Evolutionary conservation across 2,329 filamentous ascomycete genomes (phyloP).

Genomic region (Ilyonectria robusta): DNA sequence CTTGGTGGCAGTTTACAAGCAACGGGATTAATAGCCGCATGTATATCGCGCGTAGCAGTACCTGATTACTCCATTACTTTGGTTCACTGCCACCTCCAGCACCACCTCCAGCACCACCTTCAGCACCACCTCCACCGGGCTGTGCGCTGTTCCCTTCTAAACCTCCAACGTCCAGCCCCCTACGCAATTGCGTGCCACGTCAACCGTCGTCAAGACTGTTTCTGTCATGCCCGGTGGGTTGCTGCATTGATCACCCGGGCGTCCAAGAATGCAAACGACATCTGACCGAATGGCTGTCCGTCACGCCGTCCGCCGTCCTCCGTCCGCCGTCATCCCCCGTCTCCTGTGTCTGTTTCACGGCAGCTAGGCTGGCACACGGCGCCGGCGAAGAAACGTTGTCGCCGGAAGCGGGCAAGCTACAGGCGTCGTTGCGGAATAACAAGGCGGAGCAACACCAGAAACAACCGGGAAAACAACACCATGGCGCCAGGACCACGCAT

Average conservation of each 20-base stretch:
- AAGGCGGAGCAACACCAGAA: background rate
- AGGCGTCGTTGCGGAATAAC: conserved; percentile 17
- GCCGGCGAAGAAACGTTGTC: conserved; percentile 11
- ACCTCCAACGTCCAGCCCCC: conserved; percentile 6
- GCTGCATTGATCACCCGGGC: conserved; percentile 22
- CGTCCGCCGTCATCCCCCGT: background rate
- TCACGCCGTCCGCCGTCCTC: background rate
- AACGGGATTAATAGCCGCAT: background rate
- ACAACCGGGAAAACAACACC: background rate
- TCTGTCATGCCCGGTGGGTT: conserved; percentile 21
- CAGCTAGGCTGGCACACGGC: background rate
- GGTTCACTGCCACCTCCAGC: background rate
- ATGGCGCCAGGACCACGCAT: conserved; percentile 30
- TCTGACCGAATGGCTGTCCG: conserved; percentile 25
- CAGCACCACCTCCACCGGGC: background rate
- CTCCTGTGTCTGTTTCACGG: background rate
- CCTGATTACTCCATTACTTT: conserved; percentile 13
- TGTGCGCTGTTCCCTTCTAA: background rate
- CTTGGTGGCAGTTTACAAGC: background rate
- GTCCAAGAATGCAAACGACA: conserved; percentile 24
- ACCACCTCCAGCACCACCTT: background rate
- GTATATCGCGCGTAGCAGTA: conserved; percentile 29
- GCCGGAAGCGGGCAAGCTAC: conserved; percentile 6
- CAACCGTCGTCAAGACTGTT: conserved; percentile 32
- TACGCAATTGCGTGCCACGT: conserved; percentile 41